These are phyloP conservation scores for Gentiana macrophylla DNA, from an alignment of 257 asterid species.

Conservation along the genomic window DNA sequence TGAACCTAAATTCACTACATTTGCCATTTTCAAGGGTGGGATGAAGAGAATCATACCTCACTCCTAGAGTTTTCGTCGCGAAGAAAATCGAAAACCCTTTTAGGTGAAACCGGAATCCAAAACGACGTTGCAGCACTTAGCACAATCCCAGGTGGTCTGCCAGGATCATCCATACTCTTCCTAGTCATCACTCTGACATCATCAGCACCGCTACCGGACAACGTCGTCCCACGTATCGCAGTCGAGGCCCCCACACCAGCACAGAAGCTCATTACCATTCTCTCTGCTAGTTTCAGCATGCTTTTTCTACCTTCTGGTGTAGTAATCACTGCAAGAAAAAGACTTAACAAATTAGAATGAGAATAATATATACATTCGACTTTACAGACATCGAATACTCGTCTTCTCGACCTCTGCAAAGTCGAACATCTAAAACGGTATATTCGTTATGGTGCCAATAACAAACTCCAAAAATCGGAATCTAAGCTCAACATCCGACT, in stretches of 20 bases:
- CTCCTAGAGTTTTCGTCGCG: conserved; percentile 30
- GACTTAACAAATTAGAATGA: neutral
- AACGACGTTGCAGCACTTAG: conserved; percentile 32
- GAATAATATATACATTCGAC: neutral
- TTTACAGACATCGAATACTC: too few species aligned
- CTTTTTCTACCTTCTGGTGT: conserved; percentile 32
- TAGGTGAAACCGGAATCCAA: conserved; percentile 29
- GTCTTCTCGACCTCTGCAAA: too few species aligned
- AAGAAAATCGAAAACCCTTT: conserved; percentile 27
- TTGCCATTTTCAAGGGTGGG: neutral
- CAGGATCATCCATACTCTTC: conserved; percentile 32
- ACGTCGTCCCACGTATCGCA: conserved; percentile 31
- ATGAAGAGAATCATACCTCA: conserved; percentile 16
- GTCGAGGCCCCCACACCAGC: conserved; percentile 36
- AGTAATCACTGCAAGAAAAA: conserved; percentile 18
- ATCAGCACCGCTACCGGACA: conserved; percentile 30
- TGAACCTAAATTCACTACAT: too few species aligned
- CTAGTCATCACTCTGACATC: conserved; percentile 32
- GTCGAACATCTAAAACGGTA: too few species aligned
- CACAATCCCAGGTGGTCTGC: conserved; percentile 33
- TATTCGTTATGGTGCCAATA: too few species aligned
- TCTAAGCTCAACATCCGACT: too few species aligned
- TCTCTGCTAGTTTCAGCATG: conserved; percentile 32
- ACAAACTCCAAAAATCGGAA: too few species aligned
- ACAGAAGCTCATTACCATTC: conserved; percentile 33